Evolutionary conservation across 1,284 basidiomycete species (phyloP).

Genomic region (Fomes fomentarius): DNA sequence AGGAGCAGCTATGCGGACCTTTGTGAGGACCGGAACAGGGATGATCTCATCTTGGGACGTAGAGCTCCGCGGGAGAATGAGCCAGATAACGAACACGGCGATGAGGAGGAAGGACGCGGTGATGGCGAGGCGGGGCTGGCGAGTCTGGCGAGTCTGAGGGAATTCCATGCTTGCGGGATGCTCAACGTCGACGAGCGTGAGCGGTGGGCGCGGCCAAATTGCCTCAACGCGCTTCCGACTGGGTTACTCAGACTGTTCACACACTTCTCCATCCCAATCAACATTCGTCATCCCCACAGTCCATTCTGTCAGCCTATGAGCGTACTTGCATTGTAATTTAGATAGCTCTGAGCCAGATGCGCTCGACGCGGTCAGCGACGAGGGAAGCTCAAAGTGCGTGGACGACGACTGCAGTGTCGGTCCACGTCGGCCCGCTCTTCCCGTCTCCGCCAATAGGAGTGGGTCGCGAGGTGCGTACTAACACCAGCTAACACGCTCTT

Average conservation of each 20-base stretch:
- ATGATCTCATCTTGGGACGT: slow-evolving; percentile 7
- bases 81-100: slow-evolving; percentile 24
- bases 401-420: too few species aligned
- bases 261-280: slow-evolving; percentile 2
- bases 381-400: too few species aligned
- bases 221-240: slow-evolving; percentile 6
- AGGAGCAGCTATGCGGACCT: slow-evolving; percentile 2
- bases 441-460: too few species aligned
- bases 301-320: too few species aligned
- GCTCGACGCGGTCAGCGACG: too few species aligned
- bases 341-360: too few species aligned
- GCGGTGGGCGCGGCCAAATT: slow-evolving; percentile 8
- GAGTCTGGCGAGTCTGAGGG: slow-evolving; percentile 12
- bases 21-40: slow-evolving; percentile 17
- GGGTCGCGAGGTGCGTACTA: too few species aligned
- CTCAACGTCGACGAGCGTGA: not conserved
- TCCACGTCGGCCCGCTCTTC: too few species aligned
- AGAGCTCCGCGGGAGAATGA: slow-evolving; percentile 16
- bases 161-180: slow-evolving; percentile 10
- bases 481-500: not conserved
- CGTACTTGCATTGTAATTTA: too few species aligned
- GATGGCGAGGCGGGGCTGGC: slow-evolving; percentile 23
- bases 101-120: slow-evolving; percentile 23
- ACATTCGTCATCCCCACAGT: not conserved
- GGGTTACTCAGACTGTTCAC: slow-evolving; percentile 11